These are phyloP conservation scores for Aspergillus aculeatus DNA, from an alignment of 2,329 filamentous ascomycete genomes.

Conservation along the genomic window DNA sequence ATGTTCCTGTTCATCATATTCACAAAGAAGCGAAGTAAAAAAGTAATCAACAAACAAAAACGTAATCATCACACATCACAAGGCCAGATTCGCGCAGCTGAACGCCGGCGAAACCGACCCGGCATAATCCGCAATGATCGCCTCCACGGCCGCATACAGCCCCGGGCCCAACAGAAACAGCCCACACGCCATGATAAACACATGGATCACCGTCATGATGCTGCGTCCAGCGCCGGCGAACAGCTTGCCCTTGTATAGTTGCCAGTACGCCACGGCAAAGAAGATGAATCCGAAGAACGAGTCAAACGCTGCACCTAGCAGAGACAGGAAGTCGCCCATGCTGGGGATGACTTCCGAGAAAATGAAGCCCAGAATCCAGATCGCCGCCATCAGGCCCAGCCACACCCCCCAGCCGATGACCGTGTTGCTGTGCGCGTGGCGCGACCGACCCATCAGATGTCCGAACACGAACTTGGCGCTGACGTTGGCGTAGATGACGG, in stretches of 20 bases:
- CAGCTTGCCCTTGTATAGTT: slow-evolving; percentile 42
- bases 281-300: slow-evolving; percentile 54
- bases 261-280: slow-evolving; percentile 52
- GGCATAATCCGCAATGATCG: slow-evolving; percentile 53
- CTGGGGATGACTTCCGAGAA: slow-evolving; percentile 51
- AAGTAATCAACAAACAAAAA: neutral
- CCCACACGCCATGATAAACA: slow-evolving; percentile 47
- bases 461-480: slow-evolving; percentile 49
- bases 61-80: slow-evolving; percentile 28
- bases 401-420: slow-evolving; percentile 50
- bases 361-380: slow-evolving; percentile 48
- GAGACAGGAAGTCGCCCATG: slow-evolving; percentile 52
- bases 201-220: slow-evolving; percentile 47
- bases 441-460: slow-evolving; percentile 45
- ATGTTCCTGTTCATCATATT: neutral
- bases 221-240: slow-evolving; percentile 38
- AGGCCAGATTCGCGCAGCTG: slow-evolving; percentile 49
- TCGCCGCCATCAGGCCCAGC: slow-evolving; percentile 41
- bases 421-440: slow-evolving; percentile 50
- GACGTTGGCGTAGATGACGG: slow-evolving; percentile 53
- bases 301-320: slow-evolving; percentile 50
- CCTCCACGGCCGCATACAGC: slow-evolving; percentile 53
- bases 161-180: slow-evolving; percentile 54
- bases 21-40: neutral
- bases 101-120: slow-evolving; percentile 48